Evolutionary conservation across 129 eudicot species (phyloP), one percentile per base, ranked within the genome.

Genomic region (Tagetes patula): DNA sequence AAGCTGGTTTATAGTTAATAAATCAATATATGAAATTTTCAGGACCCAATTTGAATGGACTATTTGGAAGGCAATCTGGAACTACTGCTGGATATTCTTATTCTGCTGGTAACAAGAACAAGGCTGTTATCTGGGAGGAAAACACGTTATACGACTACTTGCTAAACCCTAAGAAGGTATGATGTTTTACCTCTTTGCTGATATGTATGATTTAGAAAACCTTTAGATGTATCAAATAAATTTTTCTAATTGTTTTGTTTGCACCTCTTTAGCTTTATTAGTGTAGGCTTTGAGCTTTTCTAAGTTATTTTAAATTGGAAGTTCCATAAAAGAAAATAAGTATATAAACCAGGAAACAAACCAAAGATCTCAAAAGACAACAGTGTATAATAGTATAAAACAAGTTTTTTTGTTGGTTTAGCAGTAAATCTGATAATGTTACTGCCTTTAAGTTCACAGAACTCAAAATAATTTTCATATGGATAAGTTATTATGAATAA

Each of bases 81-180:
- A 90, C 94, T 1, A 80, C 96, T 48, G 76, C 91, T 79, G 96
- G 96, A 54, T 90, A 90, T 75, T 90, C 96, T 0, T 90, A 90
- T 71, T 90, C 96, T 72, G 89, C 96, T 82, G 96, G 89, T 43
- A 90, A 90, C 91, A 90, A 90, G 83, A 80, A 64, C 85, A 90
- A 81, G 94, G 96, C 96, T 66, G 96, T 90, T 66, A 63, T 14
- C 0, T 90, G 96, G 96, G 91, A 84, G 80, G 96, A 90, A 48
- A 86, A 83, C 36, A 80, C 96, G 0, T 75, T 90, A 48, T 90
- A 90, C 73, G 96, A 90, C 55, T 90, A 90, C 76, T 69, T 90
- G 82, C 75, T 90, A 55, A 90, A 90, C 79, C 96, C 96, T 42
- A 90, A 90, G 88, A 90, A 90, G 96, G 96, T 87, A 90, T 36